Evolutionary conservation across 805 yeast genomes (phyloP).

Genomic region (Starmera pachycereana): DNA sequence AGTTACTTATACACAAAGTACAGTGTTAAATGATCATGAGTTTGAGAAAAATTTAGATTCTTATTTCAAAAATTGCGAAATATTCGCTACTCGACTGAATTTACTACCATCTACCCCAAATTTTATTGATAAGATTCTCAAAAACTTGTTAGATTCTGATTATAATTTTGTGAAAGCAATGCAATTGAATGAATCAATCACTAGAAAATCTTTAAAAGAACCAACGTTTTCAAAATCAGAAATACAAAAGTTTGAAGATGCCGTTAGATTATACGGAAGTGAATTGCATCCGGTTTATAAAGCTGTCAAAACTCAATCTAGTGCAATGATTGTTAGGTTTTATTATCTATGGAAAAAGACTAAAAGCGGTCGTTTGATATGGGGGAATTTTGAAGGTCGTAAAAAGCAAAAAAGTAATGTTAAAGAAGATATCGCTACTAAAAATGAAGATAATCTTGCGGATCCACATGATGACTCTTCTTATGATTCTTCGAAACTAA

Average conservation of each 20-base stretch:
- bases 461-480: constrained; percentile 57
- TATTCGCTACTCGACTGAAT: constrained; percentile 44
- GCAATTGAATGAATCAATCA: constrained; percentile 31
- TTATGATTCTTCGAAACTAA: constrained; percentile 43
- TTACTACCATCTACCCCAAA: constrained; percentile 64
- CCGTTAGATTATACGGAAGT: constrained; percentile 62
- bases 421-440: constrained; percentile 8
- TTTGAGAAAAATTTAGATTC: constrained; percentile 29
- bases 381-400: constrained; percentile 78
- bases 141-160: constrained; percentile 37
- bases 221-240: constrained; percentile 68
- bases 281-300: constrained; percentile 67
- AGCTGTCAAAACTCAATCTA: constrained; percentile 62
- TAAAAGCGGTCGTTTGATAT: constrained; percentile 55
- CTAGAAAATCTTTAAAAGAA: constrained; percentile 54
- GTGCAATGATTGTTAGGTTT: constrained; percentile 73
- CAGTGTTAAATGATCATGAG: constrained; percentile 7
- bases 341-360: constrained; percentile 93
- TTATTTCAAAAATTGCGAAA: constrained; percentile 45
- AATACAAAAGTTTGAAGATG: constrained; percentile 58
- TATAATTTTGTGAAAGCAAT: constrained; percentile 46
- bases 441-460: constrained; percentile 13
- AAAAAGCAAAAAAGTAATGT: constrained; percentile 35
- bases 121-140: constrained; percentile 65
- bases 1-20: constrained; percentile 4